These are phyloP conservation scores for Heterobasidion parviporum DNA, from an alignment of 1,284 basidiomycete species.

Conservation along the genomic window DNA sequence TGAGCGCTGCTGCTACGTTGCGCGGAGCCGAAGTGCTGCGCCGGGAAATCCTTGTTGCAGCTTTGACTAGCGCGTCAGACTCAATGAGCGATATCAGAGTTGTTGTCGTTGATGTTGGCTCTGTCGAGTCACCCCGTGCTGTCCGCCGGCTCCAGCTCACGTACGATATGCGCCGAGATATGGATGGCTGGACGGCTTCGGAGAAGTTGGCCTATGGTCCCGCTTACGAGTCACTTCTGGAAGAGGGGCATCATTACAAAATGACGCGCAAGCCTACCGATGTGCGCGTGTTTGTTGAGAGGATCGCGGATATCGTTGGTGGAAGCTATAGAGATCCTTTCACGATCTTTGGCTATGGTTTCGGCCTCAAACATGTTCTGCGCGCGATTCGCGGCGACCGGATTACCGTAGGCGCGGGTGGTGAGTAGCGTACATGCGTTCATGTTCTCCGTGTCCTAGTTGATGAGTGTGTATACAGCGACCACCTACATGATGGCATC, in stretches of 20 bases:
- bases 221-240: slow-evolving; percentile 48
- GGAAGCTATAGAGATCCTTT: slow-evolving; percentile 34
- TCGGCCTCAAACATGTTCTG: slow-evolving; percentile 35
- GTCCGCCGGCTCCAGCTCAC: slow-evolving; percentile 13
- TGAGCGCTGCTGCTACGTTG: slow-evolving; percentile 64
- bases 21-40: slow-evolving; percentile 64
- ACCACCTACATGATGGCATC: slow-evolving; percentile 61
- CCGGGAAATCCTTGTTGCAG: slow-evolving; percentile 54
- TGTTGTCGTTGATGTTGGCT: slow-evolving; percentile 60
- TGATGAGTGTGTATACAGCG: slow-evolving; percentile 28
- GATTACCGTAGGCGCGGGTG: slow-evolving; percentile 66
- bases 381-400: slow-evolving; percentile 55
- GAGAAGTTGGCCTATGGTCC: slow-evolving; percentile 64
- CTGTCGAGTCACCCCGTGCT: slow-evolving; percentile 32
- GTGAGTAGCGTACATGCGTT: slow-evolving; percentile 27
- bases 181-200: slow-evolving; percentile 61
- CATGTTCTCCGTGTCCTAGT: neutral
- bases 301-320: slow-evolving; percentile 47
- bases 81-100: slow-evolving; percentile 56
- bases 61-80: slow-evolving; percentile 40
- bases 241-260: slow-evolving; percentile 27
- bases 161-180: slow-evolving; percentile 36
- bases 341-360: slow-evolving; percentile 32
- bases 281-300: slow-evolving; percentile 48
- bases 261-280: slow-evolving; percentile 43